Evolutionary conservation across 371 early-diverging fungal genomes (phyloP), one percentile per base, ranked within the genome.

Genomic region (Mortierella sp.): DNA sequence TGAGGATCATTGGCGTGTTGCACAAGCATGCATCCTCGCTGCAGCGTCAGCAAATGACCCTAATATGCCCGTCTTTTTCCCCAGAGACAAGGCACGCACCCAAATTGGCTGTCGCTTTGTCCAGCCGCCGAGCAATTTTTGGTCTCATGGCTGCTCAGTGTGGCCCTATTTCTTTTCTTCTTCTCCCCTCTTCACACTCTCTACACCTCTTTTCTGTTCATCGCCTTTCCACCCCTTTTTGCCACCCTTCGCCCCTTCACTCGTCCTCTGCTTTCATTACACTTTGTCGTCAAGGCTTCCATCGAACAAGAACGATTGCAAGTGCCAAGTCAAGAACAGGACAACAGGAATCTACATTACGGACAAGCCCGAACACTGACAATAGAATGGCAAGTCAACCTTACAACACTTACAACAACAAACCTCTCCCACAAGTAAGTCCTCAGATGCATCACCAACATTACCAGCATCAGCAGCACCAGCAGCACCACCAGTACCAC

Each of bases 401-500:
- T 21, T 57, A 54, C 55, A 28, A 34, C 10, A 4, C 4, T 34
- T 34, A 4, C 4, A 7, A 43, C 61, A 60, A 63, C 52, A 55
- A 63, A 44, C 66, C 61, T 10, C 62, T 60, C 24, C 66, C 54
- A 1, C 57, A 54, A 24, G 48, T 68, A 40, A 66, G 58, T 52
- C 54, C 66, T 10, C 62, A 56, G 25, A 45, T 57, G 37, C 70
- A 58, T 29, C 47, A 71, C 27, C 64, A 57, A 45, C 60, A 64
- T 24, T 28, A 54, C 24, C 34, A 55, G 28, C 61, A 60, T 22
- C 56, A 51, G 40, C 46, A 49, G 24, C 51, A 39, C 14, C 49
- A 60, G 16, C 70, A 50, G 29, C 63, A 46, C 7, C 52, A 71
- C n/a, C 60, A 62, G 13, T 21, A 56, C 7, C 62, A 60, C 9